A percentile compares a stretch with the other conserved stretches of the same genome.
Evolutionary conservation across 768 basidiomycete species (phyloP).

Genomic region (Trametes maxima): DNA sequence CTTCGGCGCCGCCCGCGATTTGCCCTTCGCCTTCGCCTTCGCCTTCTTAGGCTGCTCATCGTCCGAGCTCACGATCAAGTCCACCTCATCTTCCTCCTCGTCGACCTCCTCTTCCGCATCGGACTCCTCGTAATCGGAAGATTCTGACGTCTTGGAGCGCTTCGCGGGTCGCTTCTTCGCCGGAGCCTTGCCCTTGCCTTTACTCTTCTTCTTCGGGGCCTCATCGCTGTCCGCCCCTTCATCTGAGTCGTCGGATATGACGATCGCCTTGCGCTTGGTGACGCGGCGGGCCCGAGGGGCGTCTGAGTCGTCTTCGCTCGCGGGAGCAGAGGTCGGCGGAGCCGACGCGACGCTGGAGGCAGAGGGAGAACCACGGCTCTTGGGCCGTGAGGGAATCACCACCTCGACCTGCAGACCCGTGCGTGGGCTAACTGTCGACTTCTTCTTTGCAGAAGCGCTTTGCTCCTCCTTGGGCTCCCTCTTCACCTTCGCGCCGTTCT

Average conservation of each 20-base stretch:
- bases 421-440: slow-evolving; percentile 9
- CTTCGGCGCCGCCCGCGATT: slow-evolving; percentile 23
- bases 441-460: not conserved
- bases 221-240: slow-evolving; percentile 28
- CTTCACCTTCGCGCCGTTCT: slow-evolving; percentile 15
- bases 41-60: slow-evolving; percentile 33
- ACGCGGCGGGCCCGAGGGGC: slow-evolving; percentile 30
- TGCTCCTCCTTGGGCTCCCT: not conserved
- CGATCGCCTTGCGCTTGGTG: slow-evolving; percentile 40
- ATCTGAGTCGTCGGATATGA: slow-evolving; percentile 60
- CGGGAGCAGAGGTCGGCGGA: slow-evolving; percentile 34
- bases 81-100: slow-evolving; percentile 25
- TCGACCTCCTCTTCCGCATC: slow-evolving; percentile 25
- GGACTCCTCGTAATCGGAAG: slow-evolving; percentile 23
- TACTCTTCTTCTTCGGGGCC: slow-evolving; percentile 18
- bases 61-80: slow-evolving; percentile 22
- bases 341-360: slow-evolving; percentile 32
- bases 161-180: slow-evolving; percentile 23
- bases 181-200: slow-evolving; percentile 9
- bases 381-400: slow-evolving; percentile 44
- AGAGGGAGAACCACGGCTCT: slow-evolving; percentile 20
- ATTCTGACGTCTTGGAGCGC: slow-evolving; percentile 25
- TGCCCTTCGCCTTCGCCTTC: slow-evolving; percentile 33
- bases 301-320: slow-evolving; percentile 44
- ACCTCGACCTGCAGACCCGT: slow-evolving; percentile 56